Evolutionary conservation across 495 filamentous ascomycete species (phyloP).

Genomic region (Pyronema omphalodes): DNA sequence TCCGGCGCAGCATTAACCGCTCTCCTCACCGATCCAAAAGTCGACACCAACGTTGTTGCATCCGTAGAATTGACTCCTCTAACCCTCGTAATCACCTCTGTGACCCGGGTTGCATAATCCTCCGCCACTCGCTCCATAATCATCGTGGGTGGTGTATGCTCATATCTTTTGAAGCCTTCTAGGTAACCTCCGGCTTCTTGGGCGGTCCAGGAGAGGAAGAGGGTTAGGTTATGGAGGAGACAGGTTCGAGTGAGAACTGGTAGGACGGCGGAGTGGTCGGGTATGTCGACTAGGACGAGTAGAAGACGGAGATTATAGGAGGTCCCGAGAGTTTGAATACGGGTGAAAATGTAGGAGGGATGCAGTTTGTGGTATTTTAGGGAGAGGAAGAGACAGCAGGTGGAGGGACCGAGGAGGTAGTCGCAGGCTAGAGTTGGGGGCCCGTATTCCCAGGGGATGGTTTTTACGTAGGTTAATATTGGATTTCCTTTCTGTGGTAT

Average conservation of each 20-base stretch:
- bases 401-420: constrained; percentile 72
- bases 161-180: constrained; percentile 82
- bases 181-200: constrained; percentile 85
- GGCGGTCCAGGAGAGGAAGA: constrained; percentile 85
- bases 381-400: constrained; percentile 80
- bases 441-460: constrained; percentile 88
- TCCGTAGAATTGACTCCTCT: constrained; percentile 87
- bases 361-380: constrained; percentile 86
- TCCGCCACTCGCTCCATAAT: constrained; percentile 70
- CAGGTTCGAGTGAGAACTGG: constrained; percentile 73
- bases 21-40: constrained; percentile 69
- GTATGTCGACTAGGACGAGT: constrained; percentile 82
- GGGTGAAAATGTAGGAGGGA: constrained; percentile 92
- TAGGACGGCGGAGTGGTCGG: constrained; percentile 60
- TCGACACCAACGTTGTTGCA: constrained; percentile 65
- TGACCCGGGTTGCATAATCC: constrained; percentile 66
- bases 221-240: constrained; percentile 78
- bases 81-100: constrained; percentile 86
- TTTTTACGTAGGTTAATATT: constrained; percentile 60
- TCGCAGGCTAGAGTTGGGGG: constrained; percentile 63
- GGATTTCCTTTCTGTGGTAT: constrained; percentile 76
- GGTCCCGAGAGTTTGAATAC: constrained; percentile 58
- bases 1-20: constrained; percentile 79
- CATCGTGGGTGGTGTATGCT: constrained; percentile 59
- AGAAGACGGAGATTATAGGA: constrained; percentile 73